Conservation (phyloP, 73 alveolate genomes). For the Paramecium biaurelia region DNA sequence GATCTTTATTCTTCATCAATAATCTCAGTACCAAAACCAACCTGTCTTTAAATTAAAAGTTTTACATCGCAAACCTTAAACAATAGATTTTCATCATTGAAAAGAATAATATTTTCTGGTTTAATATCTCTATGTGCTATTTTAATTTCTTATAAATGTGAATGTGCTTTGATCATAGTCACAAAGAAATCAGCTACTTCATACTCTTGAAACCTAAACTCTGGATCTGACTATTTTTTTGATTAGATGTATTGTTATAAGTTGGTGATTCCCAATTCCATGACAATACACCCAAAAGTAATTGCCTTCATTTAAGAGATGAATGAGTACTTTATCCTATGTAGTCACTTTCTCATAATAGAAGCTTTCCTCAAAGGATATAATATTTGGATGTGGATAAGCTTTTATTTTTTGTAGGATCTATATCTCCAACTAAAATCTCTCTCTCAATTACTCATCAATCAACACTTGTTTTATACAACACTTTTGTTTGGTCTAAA, state of each 20-base stretch:
- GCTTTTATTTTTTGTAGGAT: background rate
- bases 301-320: background rate
- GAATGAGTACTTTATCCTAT: background rate
- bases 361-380: background rate
- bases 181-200: slow-evolving; percentile 38
- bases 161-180: background rate
- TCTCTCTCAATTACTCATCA: background rate
- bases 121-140: slow-evolving; percentile 44
- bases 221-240: background rate
- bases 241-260: background rate
- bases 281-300: slow-evolving; percentile 25
- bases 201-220: background rate
- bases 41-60: background rate
- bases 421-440: background rate
- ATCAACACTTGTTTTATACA: background rate
- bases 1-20: background rate
- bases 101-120: slow-evolving; percentile 20
- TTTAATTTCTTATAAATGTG: slow-evolving; percentile 1
- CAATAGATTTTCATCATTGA: background rate
- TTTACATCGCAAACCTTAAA: slow-evolving; percentile 35
- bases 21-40: slow-evolving; percentile 22
- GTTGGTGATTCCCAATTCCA: slow-evolving; percentile 37
- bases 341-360: slow-evolving; percentile 3
- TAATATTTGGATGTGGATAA: slow-evolving; percentile 46
- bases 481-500: background rate